Evolutionary conservation across 2,329 filamentous ascomycete genomes (phyloP).

Genomic region (Aspergillus sp.): DNA sequence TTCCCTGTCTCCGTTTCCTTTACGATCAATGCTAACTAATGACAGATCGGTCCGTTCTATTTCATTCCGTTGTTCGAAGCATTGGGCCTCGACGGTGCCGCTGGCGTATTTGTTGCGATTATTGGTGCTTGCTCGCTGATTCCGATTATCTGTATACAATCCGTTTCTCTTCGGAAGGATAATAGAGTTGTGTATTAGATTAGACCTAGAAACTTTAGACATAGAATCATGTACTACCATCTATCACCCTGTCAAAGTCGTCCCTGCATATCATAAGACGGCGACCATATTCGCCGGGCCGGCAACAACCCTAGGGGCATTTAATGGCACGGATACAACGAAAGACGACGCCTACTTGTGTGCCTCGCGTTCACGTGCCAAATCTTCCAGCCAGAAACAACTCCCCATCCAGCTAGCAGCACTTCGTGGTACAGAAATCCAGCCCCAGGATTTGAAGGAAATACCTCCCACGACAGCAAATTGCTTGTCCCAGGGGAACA

Average conservation of each 20-base stretch:
- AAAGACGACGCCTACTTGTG: conserved; percentile 39
- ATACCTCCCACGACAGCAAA: conserved; percentile 33
- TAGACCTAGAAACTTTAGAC: neutral
- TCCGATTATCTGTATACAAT: conserved; percentile 27
- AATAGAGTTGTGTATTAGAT: neutral
- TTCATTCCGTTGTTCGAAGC: conserved; percentile 36
- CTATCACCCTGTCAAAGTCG: neutral
- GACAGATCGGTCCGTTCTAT: conserved; percentile 21
- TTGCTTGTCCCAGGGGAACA: conserved; percentile 49
- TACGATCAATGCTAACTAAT: neutral
- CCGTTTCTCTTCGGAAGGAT: conserved; percentile 7
- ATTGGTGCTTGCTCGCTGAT: conserved; percentile 27
- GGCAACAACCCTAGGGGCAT: conserved; percentile 33
- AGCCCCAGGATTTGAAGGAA: conserved; percentile 12
- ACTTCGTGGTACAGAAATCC: conserved; percentile 31
- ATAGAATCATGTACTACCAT: neutral
- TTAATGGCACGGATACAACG: conserved; percentile 38
- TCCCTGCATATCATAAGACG: neutral
- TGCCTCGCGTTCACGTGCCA: conserved; percentile 33
- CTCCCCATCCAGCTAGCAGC: conserved; percentile 38
- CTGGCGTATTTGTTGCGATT: conserved; percentile 32
- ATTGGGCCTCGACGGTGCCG: conserved; percentile 26
- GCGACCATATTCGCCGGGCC: conserved; percentile 4
- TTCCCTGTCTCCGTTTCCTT: conserved; percentile 7
- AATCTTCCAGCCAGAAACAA: conserved; percentile 38